Base-by-base conservation (phyloP, 805 yeast genomes). In the Ogataea nakhonphanomensis region DNA sequence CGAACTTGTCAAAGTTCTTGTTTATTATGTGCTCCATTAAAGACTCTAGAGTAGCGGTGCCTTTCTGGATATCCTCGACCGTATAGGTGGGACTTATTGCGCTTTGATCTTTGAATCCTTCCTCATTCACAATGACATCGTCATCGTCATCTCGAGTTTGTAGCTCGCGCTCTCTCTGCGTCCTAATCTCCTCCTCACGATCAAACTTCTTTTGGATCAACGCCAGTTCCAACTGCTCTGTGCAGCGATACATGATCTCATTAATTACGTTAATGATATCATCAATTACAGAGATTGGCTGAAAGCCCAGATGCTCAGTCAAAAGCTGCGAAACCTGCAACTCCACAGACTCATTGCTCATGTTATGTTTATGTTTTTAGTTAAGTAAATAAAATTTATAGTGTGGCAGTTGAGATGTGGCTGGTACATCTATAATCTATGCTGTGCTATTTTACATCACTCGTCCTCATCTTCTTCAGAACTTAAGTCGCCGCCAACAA, bases 211-310 rank as follows among this genome's bases (percentile, higher is more conserved):
- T 54, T 29, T 67, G 66, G 8, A 48, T 51, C 20, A 90, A 62
- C 48, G 81, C 82, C 23, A 71, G 71, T 57, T 86, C 95, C 64
- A 90, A 73, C 1, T 87, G 95, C 33, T 75, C 76, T 0, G 90
- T 81, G 55, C 95, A 84, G 50, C 82, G 80, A 63, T 84, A 84
- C 79, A 88, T 74, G 21, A 87, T 77, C 37, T 80, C 88, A 55
- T 89, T 89, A 17, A 87, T 93, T 1, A 88, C 85, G 60, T 89
- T 88, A 51, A 89, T 86, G 9, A 90, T 81, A 54, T 87, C 95
- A 53, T 90, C 97, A 5, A 90, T 73, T 10, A 89, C 65, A 0
- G 90, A 76, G 8, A 88, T 73, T 0, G 96, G 95, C 7, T 93
- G 84, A 54, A 76, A 86, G 25, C 86, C 95, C 25, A 90, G 65